These are phyloP conservation scores for Pseudocercospora fijiensis DNA, from an alignment of 2,329 filamentous ascomycete species.

Conservation along the genomic window DNA sequence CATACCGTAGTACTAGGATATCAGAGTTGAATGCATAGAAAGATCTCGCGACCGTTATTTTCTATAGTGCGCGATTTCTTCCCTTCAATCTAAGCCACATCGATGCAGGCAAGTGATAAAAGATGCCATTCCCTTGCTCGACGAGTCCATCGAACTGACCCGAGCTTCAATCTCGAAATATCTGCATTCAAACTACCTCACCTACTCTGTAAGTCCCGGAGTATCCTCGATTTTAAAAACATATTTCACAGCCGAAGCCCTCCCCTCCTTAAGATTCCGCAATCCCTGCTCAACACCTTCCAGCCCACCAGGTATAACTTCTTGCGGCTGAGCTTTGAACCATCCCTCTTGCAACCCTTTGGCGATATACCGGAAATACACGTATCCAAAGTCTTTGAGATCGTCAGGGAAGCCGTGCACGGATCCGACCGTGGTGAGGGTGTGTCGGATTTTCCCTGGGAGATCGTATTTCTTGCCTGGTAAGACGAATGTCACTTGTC, in stretches of 20 bases:
- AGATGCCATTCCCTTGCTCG: too few species aligned
- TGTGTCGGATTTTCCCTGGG: constrained; percentile 41
- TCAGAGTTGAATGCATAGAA: too few species aligned
- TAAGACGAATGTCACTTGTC: constrained; percentile 38
- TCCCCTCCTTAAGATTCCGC: constrained; percentile 58
- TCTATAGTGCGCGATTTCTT: too few species aligned
- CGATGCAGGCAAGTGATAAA: too few species aligned
- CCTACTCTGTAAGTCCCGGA: constrained; percentile 22
- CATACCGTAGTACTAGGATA: too few species aligned
- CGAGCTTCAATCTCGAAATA: too few species aligned
- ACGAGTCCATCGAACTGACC: too few species aligned
- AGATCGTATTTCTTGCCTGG: constrained; percentile 45
- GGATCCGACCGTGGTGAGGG: constrained; percentile 41
- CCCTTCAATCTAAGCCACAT: too few species aligned
- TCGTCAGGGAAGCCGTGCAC: constrained; percentile 32
- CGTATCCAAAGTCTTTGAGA: constrained; percentile 40
- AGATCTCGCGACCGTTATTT: too few species aligned
- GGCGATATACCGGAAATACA: constrained; percentile 37
- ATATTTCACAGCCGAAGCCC: constrained; percentile 64
- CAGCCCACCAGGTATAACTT: constrained; percentile 57
- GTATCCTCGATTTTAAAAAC: constrained; percentile 58
- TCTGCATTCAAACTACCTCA: too few species aligned
- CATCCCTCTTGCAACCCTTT: constrained; percentile 39
- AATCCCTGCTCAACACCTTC: constrained; percentile 55
- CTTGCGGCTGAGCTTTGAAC: constrained; percentile 42